Conservation (phyloP, 2,329 filamentous ascomycete species). For the Penicillium vulpinum region DNA sequence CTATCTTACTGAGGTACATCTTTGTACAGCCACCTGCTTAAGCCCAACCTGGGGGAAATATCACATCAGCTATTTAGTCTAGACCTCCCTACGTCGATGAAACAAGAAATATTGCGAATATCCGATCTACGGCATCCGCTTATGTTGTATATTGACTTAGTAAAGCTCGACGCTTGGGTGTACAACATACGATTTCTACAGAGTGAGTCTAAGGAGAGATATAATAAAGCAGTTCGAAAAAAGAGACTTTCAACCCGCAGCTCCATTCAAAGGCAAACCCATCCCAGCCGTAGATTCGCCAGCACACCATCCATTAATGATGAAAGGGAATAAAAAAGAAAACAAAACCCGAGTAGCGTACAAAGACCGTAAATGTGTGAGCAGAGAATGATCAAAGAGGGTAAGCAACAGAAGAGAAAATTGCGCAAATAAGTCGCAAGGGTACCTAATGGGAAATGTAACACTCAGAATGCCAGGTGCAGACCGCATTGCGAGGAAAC, state of each 20-base stretch:
- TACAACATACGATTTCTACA: background rate
- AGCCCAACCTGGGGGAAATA: too few species aligned
- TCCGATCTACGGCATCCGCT: background rate
- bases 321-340: constrained; percentile 25
- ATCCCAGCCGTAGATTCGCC: constrained; percentile 34
- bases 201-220: background rate
- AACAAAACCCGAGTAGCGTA: constrained; percentile 9
- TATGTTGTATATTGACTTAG: too few species aligned
- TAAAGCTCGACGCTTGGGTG: background rate
- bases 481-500: background rate
- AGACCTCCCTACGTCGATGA: too few species aligned
- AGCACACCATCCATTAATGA: constrained; percentile 28
- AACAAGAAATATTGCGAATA: too few species aligned
- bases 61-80: too few species aligned
- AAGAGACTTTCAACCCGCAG: constrained; percentile 23
- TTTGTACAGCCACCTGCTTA: too few species aligned
- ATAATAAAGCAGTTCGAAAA: background rate
- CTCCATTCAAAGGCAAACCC: constrained; percentile 27
- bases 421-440: background rate
- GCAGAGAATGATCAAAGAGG: constrained; percentile 16
- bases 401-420: background rate
- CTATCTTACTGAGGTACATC: too few species aligned
- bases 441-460: background rate
- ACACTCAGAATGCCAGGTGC: background rate
- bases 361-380: constrained; percentile 12